Conservation (phyloP, 352 stramenopile species). For the Blastocystis sp. region DNA sequence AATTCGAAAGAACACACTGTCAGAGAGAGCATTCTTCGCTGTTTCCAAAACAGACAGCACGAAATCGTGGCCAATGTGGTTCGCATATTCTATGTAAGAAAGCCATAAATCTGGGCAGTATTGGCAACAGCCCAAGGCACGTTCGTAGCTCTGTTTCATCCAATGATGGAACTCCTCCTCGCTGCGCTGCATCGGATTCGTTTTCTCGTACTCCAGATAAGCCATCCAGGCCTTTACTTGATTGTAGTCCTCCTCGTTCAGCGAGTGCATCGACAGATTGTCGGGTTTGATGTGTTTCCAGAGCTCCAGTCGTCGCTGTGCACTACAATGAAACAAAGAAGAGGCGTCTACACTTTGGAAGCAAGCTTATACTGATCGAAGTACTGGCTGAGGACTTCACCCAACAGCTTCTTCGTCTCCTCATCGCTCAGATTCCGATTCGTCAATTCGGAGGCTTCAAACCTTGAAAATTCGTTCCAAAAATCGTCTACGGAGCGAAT, state of each 20-base stretch:
- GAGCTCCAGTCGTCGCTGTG: neutral
- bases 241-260: neutral
- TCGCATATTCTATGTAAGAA: neutral
- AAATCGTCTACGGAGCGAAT: neutral
- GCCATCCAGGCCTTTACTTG: slow-evolving; percentile 3
- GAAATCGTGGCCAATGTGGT: neutral
- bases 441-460: neutral
- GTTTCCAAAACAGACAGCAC: neutral
- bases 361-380: neutral
- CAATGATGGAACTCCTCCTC: neutral
- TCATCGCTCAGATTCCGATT: neutral
- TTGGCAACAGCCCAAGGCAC: neutral
- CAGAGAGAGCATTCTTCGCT: neutral
- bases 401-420: neutral
- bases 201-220: neutral
- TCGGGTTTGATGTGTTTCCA: neutral
- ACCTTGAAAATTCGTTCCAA: slow-evolving; percentile 9
- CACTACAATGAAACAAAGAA: neutral
- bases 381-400: neutral
- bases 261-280: neutral
- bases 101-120: slow-evolving; percentile 27
- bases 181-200: slow-evolving; percentile 1
- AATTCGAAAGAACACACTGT: neutral
- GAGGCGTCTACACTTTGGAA: neutral
- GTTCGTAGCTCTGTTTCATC: neutral